Base-by-base conservation (phyloP, 345 rosid genomes). In the Melaleuca quinquenervia region DNA sequence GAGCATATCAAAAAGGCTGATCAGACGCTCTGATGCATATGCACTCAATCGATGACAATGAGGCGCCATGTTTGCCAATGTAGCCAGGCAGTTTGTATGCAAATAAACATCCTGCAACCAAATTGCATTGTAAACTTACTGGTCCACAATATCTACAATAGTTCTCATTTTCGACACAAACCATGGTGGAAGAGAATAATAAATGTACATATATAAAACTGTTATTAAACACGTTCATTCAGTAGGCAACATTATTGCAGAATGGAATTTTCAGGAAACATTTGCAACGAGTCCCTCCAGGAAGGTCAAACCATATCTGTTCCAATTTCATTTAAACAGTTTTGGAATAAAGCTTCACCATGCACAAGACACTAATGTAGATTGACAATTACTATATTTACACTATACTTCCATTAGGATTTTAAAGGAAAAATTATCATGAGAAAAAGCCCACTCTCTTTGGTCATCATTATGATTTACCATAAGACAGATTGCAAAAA, bases 1-100 rank as follows among this genome's bases (percentile, higher is more conserved):
- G 86, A 97, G 96, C 99, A 97, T 97, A 88, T 93, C 91, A 91
- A 97, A 97, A 86, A 97, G 98, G 91, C 99, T 97, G 92, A 97
- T 96, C 82, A 97, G 92, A 89, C 98, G 94, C 91, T 97, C 98
- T 18, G 98, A 97, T 88, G 99, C 99, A 91, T 96, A 96, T 87
- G 98, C 96, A 92, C 98, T 97, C 92, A 97, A 90, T 50, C 93
- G 98, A 89, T 96, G 95, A 87, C 93, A 92, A 90, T 97, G 99
- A 87, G 99, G 99, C 58, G 99, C 99, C 98, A 96, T 97, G 93
- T 97, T 97, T 86, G 99, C 99, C 91, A 97, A 90, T 84, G 98
- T 95, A 82, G 99, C 99, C 45, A 97, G 91, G 91, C 99, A 96
- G 85, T 97, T 97, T 75, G 99, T 97, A 88, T 97, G 99, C 52